Evolutionary conservation across 352 stramenopile genomes (phyloP), one percentile per base, ranked within the genome.

Genomic region (Pythium chondricola): DNA sequence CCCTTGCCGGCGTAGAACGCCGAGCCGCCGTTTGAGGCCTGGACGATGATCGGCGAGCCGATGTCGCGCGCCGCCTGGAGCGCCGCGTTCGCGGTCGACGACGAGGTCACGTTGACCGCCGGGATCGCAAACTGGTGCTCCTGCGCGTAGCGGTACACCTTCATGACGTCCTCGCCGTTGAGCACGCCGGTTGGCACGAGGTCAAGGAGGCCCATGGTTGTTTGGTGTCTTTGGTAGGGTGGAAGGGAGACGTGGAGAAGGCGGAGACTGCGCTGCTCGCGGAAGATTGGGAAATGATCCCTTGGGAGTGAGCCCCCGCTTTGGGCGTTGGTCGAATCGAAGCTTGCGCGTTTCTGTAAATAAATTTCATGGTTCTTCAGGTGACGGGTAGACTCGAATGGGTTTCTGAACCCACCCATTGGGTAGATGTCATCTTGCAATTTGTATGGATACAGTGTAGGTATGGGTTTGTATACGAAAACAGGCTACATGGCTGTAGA

Each of bases 1-100:
- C 87, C 85, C 88, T 99, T 98, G 72, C 96, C 96, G 47, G 91
- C 91, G 61, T 96, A 98, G 80, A 97, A 99, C 39, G 95, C 89
- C 65, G 87, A 92, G 63, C 95, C 96, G 67, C 96, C 96, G 79
- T 98, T 98, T 51, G 94, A 98, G 60, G 97, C 97, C 67, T 98
- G 96, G 49, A 99, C 95, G 73, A 99, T 98, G 66, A 98, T 97
- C 48, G 95, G 95, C 46, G 81, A 94, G 64, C 97, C 95, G 74
- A 97, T 96, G 71, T 97, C 90, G 56, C 87, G 87, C 48, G 95
- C 95, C 22, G 95, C 96, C 71, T 99, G 93, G 68, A 99, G 95
- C 52, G 92, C 96, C 17, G 94, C 69, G 71, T 99, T 99, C 50
- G 95, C 92, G 48, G 95, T 98, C 69, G 85, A 96, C 31, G 89